Evolutionary conservation across 1,284 basidiomycete species (phyloP).

Genomic region (Meripilus lineatus): DNA sequence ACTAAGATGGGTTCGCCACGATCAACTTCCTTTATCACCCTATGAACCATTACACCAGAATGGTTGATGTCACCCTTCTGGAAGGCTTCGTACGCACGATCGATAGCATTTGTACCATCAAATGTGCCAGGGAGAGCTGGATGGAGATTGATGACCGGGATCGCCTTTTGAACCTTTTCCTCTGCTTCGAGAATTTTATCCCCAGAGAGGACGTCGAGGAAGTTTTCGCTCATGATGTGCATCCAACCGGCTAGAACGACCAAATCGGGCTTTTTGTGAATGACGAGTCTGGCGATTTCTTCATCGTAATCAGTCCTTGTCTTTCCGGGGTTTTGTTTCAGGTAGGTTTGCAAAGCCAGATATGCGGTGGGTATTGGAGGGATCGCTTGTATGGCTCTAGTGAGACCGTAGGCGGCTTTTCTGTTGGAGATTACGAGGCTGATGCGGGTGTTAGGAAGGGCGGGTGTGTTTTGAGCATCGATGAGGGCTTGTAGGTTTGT

Average conservation of each 20-base stretch:
- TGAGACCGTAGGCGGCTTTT: slow-evolving; percentile 87
- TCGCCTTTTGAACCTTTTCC: slow-evolving; percentile 33
- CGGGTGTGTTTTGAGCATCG: slow-evolving; percentile 69
- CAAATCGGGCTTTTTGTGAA: slow-evolving; percentile 69
- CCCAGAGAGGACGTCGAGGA: slow-evolving; percentile 49
- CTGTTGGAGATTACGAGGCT: slow-evolving; percentile 88
- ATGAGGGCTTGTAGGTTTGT: slow-evolving; percentile 96
- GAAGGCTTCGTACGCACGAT: slow-evolving; percentile 87
- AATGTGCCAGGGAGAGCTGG: slow-evolving; percentile 94
- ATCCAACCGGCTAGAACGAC: slow-evolving; percentile 97
- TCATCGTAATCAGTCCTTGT: slow-evolving; percentile 85
- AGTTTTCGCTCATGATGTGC: slow-evolving; percentile 75
- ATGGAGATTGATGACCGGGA: slow-evolving; percentile 95
- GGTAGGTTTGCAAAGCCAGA: slow-evolving; percentile 82
- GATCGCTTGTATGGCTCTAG: slow-evolving; percentile 63
- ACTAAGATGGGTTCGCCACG: slow-evolving; percentile 86
- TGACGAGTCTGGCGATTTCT: slow-evolving; percentile 74
- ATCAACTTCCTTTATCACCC: slow-evolving; percentile 92
- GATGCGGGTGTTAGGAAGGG: slow-evolving; percentile 69
- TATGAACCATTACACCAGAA: slow-evolving; percentile 93
- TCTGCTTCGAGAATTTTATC: slow-evolving; percentile 29
- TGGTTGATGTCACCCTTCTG: slow-evolving; percentile 71
- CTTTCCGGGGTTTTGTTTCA: slow-evolving; percentile 69
- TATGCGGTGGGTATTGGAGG: slow-evolving; percentile 83
- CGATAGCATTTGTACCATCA: slow-evolving; percentile 89